Evolutionary conservation across 1,284 basidiomycete genomes (phyloP).

Genomic region (Naganishia sp.): DNA sequence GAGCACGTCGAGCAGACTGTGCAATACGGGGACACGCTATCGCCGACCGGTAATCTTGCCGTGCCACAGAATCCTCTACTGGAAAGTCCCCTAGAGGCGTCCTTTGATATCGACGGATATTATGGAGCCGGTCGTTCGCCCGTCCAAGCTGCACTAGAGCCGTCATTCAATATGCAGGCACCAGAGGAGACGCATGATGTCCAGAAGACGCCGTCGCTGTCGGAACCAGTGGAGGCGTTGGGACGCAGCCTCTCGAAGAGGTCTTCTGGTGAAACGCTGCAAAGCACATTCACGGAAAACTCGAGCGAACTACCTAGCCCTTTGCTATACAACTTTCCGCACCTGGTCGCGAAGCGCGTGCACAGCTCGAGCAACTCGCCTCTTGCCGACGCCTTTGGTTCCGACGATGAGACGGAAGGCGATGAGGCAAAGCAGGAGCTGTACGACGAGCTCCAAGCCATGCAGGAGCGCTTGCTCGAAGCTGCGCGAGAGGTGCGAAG

Average conservation of each 20-base stretch:
- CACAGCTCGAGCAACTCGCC: conserved; percentile 3
- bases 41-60: neutral
- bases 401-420: neutral
- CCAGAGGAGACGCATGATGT: neutral
- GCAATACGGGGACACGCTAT: neutral
- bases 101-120: conserved; percentile 30
- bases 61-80: neutral
- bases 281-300: conserved; percentile 2
- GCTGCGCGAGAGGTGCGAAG: conserved; percentile 21
- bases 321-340: neutral
- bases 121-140: conserved; percentile 26
- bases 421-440: conserved; percentile 20
- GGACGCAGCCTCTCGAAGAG: neutral
- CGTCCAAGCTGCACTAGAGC: neutral
- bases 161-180: neutral
- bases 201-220: neutral
- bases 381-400: conserved; percentile 1
- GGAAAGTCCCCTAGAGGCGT: conserved; percentile 21
- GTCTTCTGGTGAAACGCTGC: neutral
- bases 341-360: neutral
- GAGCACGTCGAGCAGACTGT: neutral
- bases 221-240: neutral
- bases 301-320: conserved; percentile 6
- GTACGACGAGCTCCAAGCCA: conserved; percentile 24
- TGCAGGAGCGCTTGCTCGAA: conserved; percentile 30